phyloP scores from a whole-genome alignment of 2,329 filamentous ascomycete genomes.

The Seiridium cupressi region DNA sequence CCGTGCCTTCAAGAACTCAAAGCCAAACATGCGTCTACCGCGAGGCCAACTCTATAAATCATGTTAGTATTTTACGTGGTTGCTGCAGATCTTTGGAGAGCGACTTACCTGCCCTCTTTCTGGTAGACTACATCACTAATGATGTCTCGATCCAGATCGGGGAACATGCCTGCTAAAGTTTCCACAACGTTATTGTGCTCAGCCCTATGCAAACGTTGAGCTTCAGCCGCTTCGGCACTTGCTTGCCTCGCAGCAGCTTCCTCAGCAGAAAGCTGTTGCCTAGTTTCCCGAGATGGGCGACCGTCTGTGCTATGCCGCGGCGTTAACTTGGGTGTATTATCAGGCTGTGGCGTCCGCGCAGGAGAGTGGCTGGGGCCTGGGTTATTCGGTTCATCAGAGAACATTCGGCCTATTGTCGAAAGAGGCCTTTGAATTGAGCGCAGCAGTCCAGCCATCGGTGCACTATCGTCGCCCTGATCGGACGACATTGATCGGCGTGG shows the following conservation, averaged over 20 bases:
- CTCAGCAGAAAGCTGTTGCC: conserved; percentile 65
- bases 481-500: conserved; percentile 56
- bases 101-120: conserved; percentile 84
- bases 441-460: conserved; percentile 80
- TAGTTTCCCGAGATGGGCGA: conserved; percentile 29
- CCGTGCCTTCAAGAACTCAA: conserved; percentile 43
- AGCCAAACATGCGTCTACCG: conserved; percentile 83
- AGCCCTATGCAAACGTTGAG: conserved; percentile 73
- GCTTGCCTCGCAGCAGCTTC: conserved; percentile 89
- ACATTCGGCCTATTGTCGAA: conserved; percentile 90
- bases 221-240: conserved; percentile 85
- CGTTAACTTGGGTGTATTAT: conserved; percentile 30
- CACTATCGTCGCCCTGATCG: conserved; percentile 64
- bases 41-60: conserved; percentile 59
- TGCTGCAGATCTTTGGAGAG: conserved; percentile 4
- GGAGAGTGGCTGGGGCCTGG: conserved; percentile 34
- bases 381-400: conserved; percentile 66
- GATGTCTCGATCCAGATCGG: conserved; percentile 86
- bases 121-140: conserved; percentile 96
- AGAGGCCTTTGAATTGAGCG: conserved; percentile 89
- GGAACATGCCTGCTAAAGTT: conserved; percentile 94
- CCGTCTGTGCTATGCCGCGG: conserved; percentile 31
- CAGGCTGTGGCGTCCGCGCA: conserved; percentile 30
- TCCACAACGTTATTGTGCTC: conserved; percentile 93
- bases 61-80: neutral